Conservation (phyloP, 768 basidiomycete genomes). For the Pleurotus ostreatus region DNA sequence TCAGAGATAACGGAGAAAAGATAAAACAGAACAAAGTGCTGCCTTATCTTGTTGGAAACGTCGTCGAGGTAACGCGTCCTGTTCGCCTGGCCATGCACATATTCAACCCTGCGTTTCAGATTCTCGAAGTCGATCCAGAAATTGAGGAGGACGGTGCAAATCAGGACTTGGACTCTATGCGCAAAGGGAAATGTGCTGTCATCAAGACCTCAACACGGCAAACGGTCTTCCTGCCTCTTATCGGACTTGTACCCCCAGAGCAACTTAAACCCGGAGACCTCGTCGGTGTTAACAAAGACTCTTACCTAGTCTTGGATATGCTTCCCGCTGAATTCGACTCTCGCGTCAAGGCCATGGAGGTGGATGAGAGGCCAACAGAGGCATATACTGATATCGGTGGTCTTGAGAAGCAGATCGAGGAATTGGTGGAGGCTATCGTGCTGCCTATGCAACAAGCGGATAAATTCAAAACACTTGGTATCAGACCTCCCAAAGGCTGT, state of each 20-base stretch:
- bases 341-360: conserved; percentile 99
- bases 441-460: conserved; percentile 98
- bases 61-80: conserved; percentile 75
- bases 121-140: conserved; percentile 92
- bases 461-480: conserved; percentile 97
- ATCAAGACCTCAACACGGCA: conserved; percentile 99
- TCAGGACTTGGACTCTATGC: conserved; percentile 92
- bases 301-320: conserved; percentile 93
- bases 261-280: conserved; percentile 88
- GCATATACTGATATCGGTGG: conserved; percentile 98
- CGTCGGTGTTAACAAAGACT: conserved; percentile 99
- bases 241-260: conserved; percentile 93
- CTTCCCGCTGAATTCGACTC: conserved; percentile 97
- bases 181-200: conserved; percentile 96
- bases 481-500: conserved; percentile 95
- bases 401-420: conserved; percentile 98
- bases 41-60: conserved; percentile 96
- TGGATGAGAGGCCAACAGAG: conserved; percentile 96
- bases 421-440: conserved; percentile 96
- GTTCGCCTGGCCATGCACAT: not conserved
- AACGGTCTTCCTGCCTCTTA: conserved; percentile 97
- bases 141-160: conserved; percentile 94
- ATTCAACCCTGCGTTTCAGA: conserved; percentile 40
- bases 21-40: conserved; percentile 99
- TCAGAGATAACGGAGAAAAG: conserved; percentile 96